Evolutionary conservation across 176 grass and related monocot species (phyloP).

Genomic region (Aegilops tauschii): DNA sequence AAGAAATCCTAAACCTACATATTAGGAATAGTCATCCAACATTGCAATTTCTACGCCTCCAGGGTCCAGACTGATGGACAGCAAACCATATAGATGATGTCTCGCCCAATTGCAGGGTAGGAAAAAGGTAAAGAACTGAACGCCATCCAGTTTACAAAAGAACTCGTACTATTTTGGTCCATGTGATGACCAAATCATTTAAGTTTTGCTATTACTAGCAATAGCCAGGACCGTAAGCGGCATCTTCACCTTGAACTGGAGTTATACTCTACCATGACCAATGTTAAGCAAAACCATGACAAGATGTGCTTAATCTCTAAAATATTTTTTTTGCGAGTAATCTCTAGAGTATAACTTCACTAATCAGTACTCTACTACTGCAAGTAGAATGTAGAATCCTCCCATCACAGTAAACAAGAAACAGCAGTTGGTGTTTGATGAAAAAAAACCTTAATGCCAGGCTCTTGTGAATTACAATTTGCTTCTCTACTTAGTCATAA

Average conservation of each 20-base stretch:
- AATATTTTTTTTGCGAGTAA: neutral
- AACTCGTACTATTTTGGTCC: neutral
- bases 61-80: neutral
- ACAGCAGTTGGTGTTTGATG: neutral
- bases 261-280: neutral
- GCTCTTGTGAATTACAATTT: neutral
- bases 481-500: neutral
- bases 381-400: neutral
- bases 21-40: neutral
- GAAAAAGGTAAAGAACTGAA: slow-evolving; percentile 3
- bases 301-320: neutral
- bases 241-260: neutral
- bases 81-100: neutral
- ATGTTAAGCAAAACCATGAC: neutral
- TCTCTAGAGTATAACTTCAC: neutral
- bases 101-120: slow-evolving; percentile 7
- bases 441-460: neutral
- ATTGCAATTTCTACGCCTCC: neutral
- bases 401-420: neutral
- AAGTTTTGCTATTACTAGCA: neutral
- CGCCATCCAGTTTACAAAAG: neutral
- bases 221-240: neutral
- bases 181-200: slow-evolving; percentile 16
- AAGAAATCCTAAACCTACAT: neutral
- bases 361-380: neutral